These are phyloP conservation scores for Pseudocercospora fijiensis DNA, from an alignment of 2,329 filamentous ascomycete genomes.

Conservation along the genomic window DNA sequence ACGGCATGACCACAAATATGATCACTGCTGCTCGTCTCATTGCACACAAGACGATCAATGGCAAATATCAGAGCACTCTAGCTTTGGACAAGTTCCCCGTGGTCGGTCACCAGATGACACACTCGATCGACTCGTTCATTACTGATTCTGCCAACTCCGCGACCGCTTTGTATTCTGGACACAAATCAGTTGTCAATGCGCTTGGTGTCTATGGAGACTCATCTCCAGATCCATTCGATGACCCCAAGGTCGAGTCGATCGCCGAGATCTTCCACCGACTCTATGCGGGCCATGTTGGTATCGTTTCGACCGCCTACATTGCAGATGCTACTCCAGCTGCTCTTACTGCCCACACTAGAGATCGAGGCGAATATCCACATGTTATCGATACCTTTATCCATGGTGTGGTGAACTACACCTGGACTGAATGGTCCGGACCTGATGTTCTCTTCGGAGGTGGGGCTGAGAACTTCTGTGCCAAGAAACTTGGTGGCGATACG, in stretches of 20 bases:
- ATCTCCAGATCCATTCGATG: constrained; percentile 69
- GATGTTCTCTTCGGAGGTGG: constrained; percentile 79
- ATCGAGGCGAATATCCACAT: constrained; percentile 66
- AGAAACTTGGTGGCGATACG: constrained; percentile 57
- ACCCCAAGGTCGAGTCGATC: constrained; percentile 83
- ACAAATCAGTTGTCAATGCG: constrained; percentile 81
- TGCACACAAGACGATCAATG: constrained; percentile 79
- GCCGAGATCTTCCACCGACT: constrained; percentile 73
- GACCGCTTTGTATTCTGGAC: constrained; percentile 75
- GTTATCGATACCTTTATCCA: constrained; percentile 76
- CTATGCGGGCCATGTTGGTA: constrained; percentile 59
- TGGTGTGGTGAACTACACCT: constrained; percentile 75
- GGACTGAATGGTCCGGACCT: constrained; percentile 71
- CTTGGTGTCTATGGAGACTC: constrained; percentile 81
- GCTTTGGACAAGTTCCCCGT: constrained; percentile 73
- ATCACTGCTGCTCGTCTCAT: constrained; percentile 69
- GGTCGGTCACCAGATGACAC: constrained; percentile 78
- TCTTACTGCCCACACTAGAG: constrained; percentile 69
- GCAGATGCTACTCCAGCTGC: constrained; percentile 81
- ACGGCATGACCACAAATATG: constrained; percentile 64
- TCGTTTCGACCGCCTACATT: constrained; percentile 76
- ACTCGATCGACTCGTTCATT: constrained; percentile 78
- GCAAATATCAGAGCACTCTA: constrained; percentile 74
- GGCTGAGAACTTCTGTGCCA: constrained; percentile 71
- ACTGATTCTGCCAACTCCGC: constrained; percentile 85